Evolutionary conservation across 176 grass and related monocot genomes (phyloP).

Genomic region (Calamus simplicifolius): DNA sequence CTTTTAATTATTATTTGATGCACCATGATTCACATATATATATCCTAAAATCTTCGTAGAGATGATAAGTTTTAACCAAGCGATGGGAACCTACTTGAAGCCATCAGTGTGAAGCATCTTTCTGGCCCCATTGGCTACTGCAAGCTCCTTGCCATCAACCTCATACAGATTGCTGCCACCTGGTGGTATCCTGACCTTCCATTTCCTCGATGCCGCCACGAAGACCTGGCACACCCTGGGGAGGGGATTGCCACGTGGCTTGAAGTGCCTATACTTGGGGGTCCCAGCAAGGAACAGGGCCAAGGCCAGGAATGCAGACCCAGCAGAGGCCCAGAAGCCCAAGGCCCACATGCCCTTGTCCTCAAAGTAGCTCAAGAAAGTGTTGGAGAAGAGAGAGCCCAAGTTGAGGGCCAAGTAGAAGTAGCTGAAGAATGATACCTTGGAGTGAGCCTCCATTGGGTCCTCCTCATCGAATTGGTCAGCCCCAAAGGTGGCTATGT

Average conservation of each 20-base stretch:
- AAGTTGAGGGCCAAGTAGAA: constrained; percentile 97
- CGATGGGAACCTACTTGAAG: constrained; percentile 28
- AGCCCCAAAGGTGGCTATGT: constrained; percentile 78
- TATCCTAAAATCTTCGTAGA: too few relatives aligned
- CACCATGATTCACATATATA: too few relatives aligned
- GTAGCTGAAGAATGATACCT: constrained; percentile 96
- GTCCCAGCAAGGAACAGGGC: constrained; percentile 57
- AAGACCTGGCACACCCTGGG: constrained; percentile 52
- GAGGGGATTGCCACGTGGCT: constrained; percentile 54
- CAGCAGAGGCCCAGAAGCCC: constrained; percentile 74
- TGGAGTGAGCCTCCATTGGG: constrained; percentile 54
- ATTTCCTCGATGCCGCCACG: constrained; percentile 53
- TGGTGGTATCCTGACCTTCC: constrained; percentile 30
- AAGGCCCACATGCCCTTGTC: constrained; percentile 58
- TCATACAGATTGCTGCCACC: constrained; percentile 40
- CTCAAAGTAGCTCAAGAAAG: constrained; percentile 80
- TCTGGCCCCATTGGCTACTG: constrained; percentile 10
- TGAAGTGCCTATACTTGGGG: constrained; percentile 43
- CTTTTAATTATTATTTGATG: too few relatives aligned
- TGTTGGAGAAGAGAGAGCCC: constrained; percentile 96
- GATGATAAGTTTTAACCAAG: too few relatives aligned
- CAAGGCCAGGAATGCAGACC: constrained; percentile 42
- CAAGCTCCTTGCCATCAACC: constrained; percentile 27
- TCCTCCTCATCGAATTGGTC: constrained; percentile 91
- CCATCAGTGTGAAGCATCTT: constrained; percentile 50